Evolutionary conservation across 2,329 filamentous ascomycete genomes (phyloP).

Genomic region (Diplodia corticola): DNA sequence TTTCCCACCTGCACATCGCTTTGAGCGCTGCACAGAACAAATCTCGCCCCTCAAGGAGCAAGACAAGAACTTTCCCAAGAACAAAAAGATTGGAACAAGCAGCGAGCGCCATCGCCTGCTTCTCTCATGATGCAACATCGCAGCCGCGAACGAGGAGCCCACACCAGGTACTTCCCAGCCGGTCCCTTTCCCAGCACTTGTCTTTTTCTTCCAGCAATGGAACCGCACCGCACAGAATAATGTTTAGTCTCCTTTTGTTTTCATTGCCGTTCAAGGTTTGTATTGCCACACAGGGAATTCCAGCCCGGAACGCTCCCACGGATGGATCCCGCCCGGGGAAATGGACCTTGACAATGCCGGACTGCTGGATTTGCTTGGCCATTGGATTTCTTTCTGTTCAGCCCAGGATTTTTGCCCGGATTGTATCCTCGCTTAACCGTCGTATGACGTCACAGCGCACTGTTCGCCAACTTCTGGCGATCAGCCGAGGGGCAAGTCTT

Average conservation of each 20-base stretch:
- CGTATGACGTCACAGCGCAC: conserved; percentile 17
- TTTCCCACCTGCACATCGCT: conserved; percentile 1
- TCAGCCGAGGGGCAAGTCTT: neutral
- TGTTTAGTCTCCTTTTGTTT: conserved; percentile 25
- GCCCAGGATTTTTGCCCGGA: conserved; percentile 11
- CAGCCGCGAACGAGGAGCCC: conserved; percentile 42
- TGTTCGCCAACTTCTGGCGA: neutral
- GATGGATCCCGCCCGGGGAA: neutral
- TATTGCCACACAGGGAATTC: conserved; percentile 23
- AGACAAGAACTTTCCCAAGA: conserved; percentile 2
- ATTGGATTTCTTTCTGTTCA: neutral
- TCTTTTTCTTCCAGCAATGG: conserved; percentile 26
- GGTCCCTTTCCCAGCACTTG: conserved; percentile 34
- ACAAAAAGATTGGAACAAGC: conserved; percentile 13
- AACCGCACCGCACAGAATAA: conserved; percentile 27
- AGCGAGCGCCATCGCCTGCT: conserved; percentile 33
- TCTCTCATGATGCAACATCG: conserved; percentile 48
- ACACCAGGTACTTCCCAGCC: conserved; percentile 45
- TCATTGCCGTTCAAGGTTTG: conserved; percentile 23
- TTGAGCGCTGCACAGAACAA: neutral
- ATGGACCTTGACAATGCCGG: neutral
- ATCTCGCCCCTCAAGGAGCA: neutral
- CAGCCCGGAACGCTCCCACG: neutral
- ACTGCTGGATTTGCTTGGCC: conserved; percentile 7
- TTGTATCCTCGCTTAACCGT: conserved; percentile 22